Percentiles rank a stretch among this genome's conserved stretches.
phyloP scores from a whole-genome alignment of 1,139 yeast species.

The Suzukiozyma palmioleophila region DNA sequence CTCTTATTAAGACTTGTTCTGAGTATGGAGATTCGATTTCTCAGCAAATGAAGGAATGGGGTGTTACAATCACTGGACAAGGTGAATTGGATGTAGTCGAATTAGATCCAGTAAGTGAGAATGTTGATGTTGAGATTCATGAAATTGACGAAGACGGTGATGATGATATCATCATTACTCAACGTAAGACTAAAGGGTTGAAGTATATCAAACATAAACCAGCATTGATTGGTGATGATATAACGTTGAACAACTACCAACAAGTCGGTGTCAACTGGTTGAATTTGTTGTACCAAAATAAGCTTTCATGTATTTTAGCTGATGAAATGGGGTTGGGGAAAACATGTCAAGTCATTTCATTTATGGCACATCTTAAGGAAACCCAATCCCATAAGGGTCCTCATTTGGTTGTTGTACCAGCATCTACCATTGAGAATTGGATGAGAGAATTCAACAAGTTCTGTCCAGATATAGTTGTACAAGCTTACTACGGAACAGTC shows the following conservation, averaged over 20 bases:
- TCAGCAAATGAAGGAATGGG: slow-evolving; percentile 79
- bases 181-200: slow-evolving; percentile 21
- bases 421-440: slow-evolving; percentile 97
- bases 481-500: slow-evolving; percentile 91
- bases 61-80: slow-evolving; percentile 69
- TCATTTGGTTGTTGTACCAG: slow-evolving; percentile 89
- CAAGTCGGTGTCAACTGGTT: slow-evolving; percentile 97
- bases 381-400: slow-evolving; percentile 92
- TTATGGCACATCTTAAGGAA: slow-evolving; percentile 78
- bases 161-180: slow-evolving; percentile 25
- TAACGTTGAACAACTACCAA: slow-evolving; percentile 80
- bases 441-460: slow-evolving; percentile 87
- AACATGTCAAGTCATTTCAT: slow-evolving; percentile 94
- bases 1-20: slow-evolving; percentile 79
- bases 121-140: slow-evolving; percentile 25
- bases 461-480: slow-evolving; percentile 75
- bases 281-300: slow-evolving; percentile 67
- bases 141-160: slow-evolving; percentile 36
- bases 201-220: slow-evolving; percentile 72
- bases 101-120: slow-evolving; percentile 28
- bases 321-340: slow-evolving; percentile 99
- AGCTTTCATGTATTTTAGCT: slow-evolving; percentile 87
- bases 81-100: slow-evolving; percentile 54
- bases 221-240: slow-evolving; percentile 51
- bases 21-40: slow-evolving; percentile 70